These are phyloP conservation scores for Hypericum perforatum DNA, from an alignment of 345 rosid genomes.

Conservation along the genomic window DNA sequence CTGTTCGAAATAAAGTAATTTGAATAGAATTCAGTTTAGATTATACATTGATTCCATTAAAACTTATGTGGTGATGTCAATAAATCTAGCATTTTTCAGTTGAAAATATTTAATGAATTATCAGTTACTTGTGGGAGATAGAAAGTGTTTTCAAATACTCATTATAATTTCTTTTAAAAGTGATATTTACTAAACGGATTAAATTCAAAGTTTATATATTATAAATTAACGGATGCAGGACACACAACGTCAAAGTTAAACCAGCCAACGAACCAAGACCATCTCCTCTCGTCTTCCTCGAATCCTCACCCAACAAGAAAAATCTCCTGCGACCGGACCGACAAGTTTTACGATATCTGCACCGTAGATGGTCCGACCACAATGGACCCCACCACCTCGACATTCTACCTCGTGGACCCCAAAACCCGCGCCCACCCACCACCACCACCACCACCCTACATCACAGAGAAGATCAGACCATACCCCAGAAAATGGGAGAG, in stretches of 20 bases:
- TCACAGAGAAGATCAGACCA: slow-evolving; percentile 33
- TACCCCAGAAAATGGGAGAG: slow-evolving; percentile 46
- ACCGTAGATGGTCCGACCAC: slow-evolving; percentile 33
- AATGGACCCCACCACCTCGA: slow-evolving; percentile 26
- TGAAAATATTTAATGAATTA: too few species aligned
- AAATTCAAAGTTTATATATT: too few species aligned
- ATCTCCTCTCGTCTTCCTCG: background rate
- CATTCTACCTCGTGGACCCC: slow-evolving; percentile 23
- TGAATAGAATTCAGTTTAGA: too few species aligned
- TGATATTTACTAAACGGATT: too few species aligned
- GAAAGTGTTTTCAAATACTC: too few species aligned
- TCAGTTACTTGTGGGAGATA: too few species aligned
- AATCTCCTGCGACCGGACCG: slow-evolving; percentile 43
- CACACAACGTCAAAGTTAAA: background rate
- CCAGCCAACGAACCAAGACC: background rate
- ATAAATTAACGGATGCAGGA: background rate
- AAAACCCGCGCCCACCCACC: background rate
- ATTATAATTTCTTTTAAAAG: too few species aligned
- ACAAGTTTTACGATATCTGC: slow-evolving; percentile 37
- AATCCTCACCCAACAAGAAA: background rate
- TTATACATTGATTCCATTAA: too few species aligned
- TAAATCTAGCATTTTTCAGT: too few species aligned
- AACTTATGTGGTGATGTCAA: too few species aligned
- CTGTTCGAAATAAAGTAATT: too few species aligned
- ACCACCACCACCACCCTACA: too few species aligned